phyloP scores from a whole-genome alignment of 495 filamentous ascomycete species.

The Glonium stellatum region DNA sequence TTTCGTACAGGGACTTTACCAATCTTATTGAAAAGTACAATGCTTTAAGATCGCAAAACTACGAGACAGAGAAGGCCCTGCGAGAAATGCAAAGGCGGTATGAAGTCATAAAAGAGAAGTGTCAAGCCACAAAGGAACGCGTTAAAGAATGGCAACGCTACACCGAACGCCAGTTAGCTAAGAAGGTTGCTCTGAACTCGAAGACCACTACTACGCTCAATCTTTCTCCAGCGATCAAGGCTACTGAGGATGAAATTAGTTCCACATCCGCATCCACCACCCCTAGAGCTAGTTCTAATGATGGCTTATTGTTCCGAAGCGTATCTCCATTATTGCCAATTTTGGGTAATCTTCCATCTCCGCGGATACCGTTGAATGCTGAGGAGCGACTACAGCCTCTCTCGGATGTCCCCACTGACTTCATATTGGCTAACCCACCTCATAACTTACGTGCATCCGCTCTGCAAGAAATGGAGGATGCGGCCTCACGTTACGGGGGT shows the following conservation, averaged over 20 bases:
- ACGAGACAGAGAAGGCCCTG: conserved; percentile 10
- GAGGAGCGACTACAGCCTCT: neutral
- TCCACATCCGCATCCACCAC: neutral
- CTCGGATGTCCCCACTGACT: neutral
- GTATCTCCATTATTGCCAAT: neutral
- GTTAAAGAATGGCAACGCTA: conserved; percentile 24
- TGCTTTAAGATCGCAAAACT: neutral
- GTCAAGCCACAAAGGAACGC: conserved; percentile 25
- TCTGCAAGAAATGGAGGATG: neutral
- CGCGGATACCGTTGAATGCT: neutral
- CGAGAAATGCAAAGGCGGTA: conserved; percentile 16
- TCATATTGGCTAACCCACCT: neutral
- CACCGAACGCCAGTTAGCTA: conserved; percentile 9
- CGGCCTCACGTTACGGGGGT: neutral
- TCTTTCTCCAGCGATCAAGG: neutral
- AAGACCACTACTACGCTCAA: neutral
- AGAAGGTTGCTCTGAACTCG: neutral
- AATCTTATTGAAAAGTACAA: neutral
- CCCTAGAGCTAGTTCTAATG: neutral
- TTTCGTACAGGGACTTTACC: neutral
- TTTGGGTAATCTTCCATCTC: neutral
- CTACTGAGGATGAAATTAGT: neutral
- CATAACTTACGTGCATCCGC: neutral
- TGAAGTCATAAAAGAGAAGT: conserved; percentile 22
- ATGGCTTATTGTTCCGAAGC: neutral